Base-by-base conservation (phyloP, 805 yeast genomes). In the Saccharomycopsis synnaedendra region DNA sequence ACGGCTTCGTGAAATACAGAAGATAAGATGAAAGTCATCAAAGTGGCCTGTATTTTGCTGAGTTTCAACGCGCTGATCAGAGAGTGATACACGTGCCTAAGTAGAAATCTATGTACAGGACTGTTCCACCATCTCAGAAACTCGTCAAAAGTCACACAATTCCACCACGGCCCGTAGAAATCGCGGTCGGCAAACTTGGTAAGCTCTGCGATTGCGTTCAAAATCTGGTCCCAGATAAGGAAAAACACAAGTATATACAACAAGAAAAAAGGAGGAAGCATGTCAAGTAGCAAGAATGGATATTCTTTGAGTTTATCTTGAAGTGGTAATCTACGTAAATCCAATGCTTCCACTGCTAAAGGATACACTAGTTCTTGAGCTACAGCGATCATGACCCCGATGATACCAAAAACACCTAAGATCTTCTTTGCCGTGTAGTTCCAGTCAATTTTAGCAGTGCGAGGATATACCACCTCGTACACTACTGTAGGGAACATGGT, bases 121-220 rank as follows among this genome's bases (percentile, higher is more conserved):
- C 76, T 75, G 61, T 93, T 93, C 98, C 99, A 94, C 53, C 84
- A 79, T 54, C 97, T 72, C 7, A 96, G 82, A 62, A 85, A 93
- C 60, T 89, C 89, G 49, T 85, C 85, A 96, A 97, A 93, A 39
- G 86, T 83, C 19, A 82, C 78, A 52, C 94, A 85, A 57, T 89
- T 86, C 98, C 99, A 93, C 98, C 98, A 94, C 41, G 87, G 85
- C 3, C 95, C 90, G 60, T 94, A 93, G 63, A 93, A 93, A 55
- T 84, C 84, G 44, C 98, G 76, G 61, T 93, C 97, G 4, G 86
- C 96, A 65, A 81, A 94, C 45, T 72, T 60, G 10, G 95, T 81
- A 37, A 90, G 67, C 61, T 93, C 98, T 0, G 96, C 97, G 56
- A 94, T 75, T 29, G 84, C 82, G 59, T 89, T 90, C 56, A 89